These are phyloP conservation scores for Trichoderma breve DNA, from an alignment of 2,329 filamentous ascomycete genomes.

Conservation along the genomic window DNA sequence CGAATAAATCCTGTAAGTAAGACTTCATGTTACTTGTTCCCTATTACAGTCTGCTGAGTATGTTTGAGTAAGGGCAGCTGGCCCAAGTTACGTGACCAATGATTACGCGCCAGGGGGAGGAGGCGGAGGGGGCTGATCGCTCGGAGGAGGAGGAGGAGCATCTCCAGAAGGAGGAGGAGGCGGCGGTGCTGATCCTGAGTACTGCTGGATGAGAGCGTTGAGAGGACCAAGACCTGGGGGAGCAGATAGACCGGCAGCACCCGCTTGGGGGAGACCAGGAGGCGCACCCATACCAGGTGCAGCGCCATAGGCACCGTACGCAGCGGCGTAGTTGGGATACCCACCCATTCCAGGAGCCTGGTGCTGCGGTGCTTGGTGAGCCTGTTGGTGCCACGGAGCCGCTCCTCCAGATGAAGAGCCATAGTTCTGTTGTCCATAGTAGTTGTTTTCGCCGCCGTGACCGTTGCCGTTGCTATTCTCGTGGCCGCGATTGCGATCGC, in stretches of 20 bases:
- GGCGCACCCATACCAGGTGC: slow-evolving; percentile 42
- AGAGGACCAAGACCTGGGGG: slow-evolving; percentile 58
- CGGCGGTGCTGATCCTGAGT: slow-evolving; percentile 53
- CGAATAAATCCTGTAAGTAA: neutral
- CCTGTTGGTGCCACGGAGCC: slow-evolving; percentile 48
- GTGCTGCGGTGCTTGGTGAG: slow-evolving; percentile 37
- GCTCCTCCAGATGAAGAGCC: slow-evolving; percentile 28
- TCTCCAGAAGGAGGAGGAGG: slow-evolving; percentile 58
- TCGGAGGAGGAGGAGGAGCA: slow-evolving; percentile 56
- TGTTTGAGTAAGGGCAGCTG: neutral
- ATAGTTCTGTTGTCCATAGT: slow-evolving; percentile 29
- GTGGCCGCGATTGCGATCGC: slow-evolving; percentile 55
- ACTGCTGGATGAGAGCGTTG: slow-evolving; percentile 67
- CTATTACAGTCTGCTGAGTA: slow-evolving; percentile 13
- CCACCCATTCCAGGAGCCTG: slow-evolving; percentile 55
- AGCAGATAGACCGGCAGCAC: slow-evolving; percentile 50
- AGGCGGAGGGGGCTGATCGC: slow-evolving; percentile 44
- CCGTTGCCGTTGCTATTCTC: slow-evolving; percentile 35
- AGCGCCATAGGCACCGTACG: slow-evolving; percentile 51
- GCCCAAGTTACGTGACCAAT: neutral
- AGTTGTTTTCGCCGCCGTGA: slow-evolving; percentile 26
- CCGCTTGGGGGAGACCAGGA: slow-evolving; percentile 42
- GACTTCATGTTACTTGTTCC: neutral
- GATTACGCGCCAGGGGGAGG: slow-evolving; percentile 56
- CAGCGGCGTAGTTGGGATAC: slow-evolving; percentile 52